Conservation (phyloP, 2,329 filamentous ascomycete genomes). For the Claviceps spartinae region DNA sequence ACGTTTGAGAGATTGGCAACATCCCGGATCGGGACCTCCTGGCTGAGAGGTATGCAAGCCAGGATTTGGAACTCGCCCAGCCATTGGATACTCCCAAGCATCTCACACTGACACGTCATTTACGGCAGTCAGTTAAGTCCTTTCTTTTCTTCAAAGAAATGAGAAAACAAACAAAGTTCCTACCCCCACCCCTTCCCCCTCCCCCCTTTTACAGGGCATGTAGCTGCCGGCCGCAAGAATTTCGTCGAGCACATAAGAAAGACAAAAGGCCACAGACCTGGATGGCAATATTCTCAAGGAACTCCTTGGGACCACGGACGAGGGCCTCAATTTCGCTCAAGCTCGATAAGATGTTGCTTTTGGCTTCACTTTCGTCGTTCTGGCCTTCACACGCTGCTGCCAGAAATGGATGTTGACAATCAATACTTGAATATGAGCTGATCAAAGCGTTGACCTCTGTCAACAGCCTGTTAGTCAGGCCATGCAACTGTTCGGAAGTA, state of each 20-base stretch:
- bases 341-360: background rate
- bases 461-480: background rate
- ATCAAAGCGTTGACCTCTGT: background rate
- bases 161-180: background rate
- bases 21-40: slow-evolving; percentile 23
- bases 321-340: slow-evolving; percentile 2
- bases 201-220: background rate
- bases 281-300: slow-evolving; percentile 1
- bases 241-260: background rate
- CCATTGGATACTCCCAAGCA: slow-evolving; percentile 8
- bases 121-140: background rate
- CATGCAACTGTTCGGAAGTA: background rate
- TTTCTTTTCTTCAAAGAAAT: background rate
- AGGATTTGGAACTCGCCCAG: slow-evolving; percentile 30
- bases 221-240: background rate
- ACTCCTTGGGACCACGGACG: background rate
- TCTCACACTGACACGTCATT: background rate
- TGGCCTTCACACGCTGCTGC: background rate
- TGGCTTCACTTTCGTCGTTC: background rate
- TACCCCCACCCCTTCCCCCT: background rate
- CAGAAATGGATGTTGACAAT: background rate
- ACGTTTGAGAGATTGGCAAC: slow-evolving; percentile 27
- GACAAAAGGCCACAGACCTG: slow-evolving; percentile 1
- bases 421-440: background rate
- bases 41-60: slow-evolving; percentile 27